A percentile compares a stretch with the other conserved stretches of the same genome.
Conservation (phyloP, 306 rosid species). For the Malus fusca region DNA sequence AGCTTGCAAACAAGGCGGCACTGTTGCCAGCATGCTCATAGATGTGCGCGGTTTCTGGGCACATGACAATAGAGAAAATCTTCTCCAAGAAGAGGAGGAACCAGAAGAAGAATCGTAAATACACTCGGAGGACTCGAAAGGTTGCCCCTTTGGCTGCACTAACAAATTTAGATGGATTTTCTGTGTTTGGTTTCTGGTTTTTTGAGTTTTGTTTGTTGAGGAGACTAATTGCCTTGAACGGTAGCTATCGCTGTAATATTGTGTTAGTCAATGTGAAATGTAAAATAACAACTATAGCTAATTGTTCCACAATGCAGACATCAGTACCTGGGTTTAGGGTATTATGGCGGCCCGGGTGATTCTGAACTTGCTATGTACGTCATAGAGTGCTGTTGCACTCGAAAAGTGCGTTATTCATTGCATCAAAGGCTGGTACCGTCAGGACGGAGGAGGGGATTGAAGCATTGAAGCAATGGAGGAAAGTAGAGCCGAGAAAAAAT, state of each 20-base stretch:
- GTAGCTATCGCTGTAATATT: constrained; percentile 14
- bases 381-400: too few relatives aligned
- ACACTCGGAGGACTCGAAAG: background rate
- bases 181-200: background rate
- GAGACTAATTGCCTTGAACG: background rate
- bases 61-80: constrained; percentile 98
- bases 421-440: too few relatives aligned
- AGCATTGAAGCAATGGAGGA: too few relatives aligned
- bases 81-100: constrained; percentile 98
- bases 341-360: too few relatives aligned
- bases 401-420: too few relatives aligned
- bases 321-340: too few relatives aligned
- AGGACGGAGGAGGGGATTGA: too few relatives aligned
- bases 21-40: constrained; percentile 95
- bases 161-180: constrained; percentile 20
- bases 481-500: too few relatives aligned
- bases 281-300: background rate
- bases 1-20: constrained; percentile 96
- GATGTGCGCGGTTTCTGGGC: constrained; percentile 99
- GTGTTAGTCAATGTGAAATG: background rate
- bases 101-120: constrained; percentile 78
- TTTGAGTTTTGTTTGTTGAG: background rate
- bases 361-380: too few relatives aligned
- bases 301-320: background rate
- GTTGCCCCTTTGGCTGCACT: background rate